phyloP scores from a whole-genome alignment of 2,329 filamentous ascomycete species.

The Cladophialophora exuberans region DNA sequence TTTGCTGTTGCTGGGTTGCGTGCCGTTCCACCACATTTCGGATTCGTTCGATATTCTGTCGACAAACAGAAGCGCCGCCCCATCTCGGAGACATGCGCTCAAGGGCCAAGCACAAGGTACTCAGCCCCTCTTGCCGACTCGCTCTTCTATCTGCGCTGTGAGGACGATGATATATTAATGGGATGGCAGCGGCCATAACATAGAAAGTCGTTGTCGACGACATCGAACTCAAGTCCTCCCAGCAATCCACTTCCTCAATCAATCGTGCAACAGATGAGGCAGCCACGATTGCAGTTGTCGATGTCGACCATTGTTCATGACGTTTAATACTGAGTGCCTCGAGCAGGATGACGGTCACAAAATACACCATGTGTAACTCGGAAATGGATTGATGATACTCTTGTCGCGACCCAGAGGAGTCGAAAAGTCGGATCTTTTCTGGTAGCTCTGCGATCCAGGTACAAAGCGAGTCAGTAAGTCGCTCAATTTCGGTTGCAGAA shows the following conservation, averaged over 20 bases:
- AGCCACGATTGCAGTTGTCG: not conserved
- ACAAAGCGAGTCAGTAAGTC: not conserved
- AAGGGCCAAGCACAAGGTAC: not conserved
- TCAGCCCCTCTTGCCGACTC: not conserved
- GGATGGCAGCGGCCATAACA: constrained; percentile 4
- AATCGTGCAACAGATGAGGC: constrained; percentile 1
- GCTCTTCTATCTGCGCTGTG: not conserved
- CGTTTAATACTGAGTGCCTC: not conserved
- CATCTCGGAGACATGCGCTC: constrained; percentile 4
- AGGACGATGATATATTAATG: not conserved
- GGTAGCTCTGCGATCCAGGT: constrained; percentile 2
- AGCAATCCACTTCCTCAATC: constrained; percentile 8
- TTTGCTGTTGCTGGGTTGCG: not conserved
- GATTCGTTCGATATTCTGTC: constrained; percentile 7
- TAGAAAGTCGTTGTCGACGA: constrained; percentile 6
- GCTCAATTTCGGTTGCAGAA: not conserved
- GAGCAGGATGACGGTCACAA: constrained; percentile 6
- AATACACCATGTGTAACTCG: constrained; percentile 16
- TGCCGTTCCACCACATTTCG: constrained; percentile 1
- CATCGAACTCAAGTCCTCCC: constrained; percentile 11
- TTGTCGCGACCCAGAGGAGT: not conserved
- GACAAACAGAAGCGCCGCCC: constrained; percentile 3
- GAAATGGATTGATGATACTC: constrained; percentile 2
- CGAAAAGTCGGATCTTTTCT: constrained; percentile 7
- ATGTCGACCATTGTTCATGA: not conserved